Evolutionary conservation across 345 rosid species (phyloP), one percentile per base, ranked within the genome.

Genomic region (Cardamine resedifolia): DNA sequence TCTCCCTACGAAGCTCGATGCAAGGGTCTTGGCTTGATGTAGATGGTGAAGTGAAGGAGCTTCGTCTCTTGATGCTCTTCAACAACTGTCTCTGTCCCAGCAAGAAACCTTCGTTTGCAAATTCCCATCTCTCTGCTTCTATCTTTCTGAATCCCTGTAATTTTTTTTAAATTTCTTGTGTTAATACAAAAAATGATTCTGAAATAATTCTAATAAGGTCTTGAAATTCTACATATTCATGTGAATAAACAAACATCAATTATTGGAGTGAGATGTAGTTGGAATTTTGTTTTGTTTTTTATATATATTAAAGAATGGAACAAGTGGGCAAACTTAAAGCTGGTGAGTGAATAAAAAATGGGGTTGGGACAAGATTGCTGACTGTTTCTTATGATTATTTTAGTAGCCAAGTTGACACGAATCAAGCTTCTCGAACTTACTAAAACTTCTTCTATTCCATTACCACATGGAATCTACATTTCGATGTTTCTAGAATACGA

Each of bases 101-200:
- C 75, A 90, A 79, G 70, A 95, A 95, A 10, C 92, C 90, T 83
- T 95, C 98, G 70, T 95, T 95, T 19, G 98, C 98, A 75, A 95
- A 95, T 79, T 95, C 98, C 99, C 99, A 92, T 58, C 90, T 86
- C 58, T 95, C 99, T 1, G 97, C 94, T 81, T 95, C 98, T 79
- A 95, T 90, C 81, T 92, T 95, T 52, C 94, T 85, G 64, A 95
- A 95, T 7, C 99, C 98, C 99, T 92, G 86, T 73, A 4, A 26
- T 20, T 14, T 66, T 38, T 15, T 3, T 39, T 39, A 14, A n/a
- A n/a, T 56, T 36, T 5, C 51, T 1, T 0, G n/a, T 14, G 14
- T 44, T 15, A 66, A 4, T 38, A 19, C 63, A 26, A 36, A 26
- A 34, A 0, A n/a, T 50, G 16, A 41, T 12, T 18, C 8, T 49